Conservation (phyloP, 1,284 basidiomycete species). For the Melampsora medusae region DNA sequence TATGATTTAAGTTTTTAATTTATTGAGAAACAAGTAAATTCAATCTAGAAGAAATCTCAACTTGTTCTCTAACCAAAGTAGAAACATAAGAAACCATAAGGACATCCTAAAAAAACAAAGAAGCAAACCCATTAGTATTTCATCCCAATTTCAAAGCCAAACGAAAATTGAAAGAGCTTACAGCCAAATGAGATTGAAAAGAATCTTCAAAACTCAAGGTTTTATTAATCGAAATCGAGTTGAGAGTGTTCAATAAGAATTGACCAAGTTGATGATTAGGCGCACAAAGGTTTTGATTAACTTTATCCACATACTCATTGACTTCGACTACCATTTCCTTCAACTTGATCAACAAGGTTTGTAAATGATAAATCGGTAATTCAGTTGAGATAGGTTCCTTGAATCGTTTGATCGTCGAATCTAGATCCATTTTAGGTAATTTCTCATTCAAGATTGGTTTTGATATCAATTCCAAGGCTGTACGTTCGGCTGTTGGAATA, state of each 20-base stretch:
- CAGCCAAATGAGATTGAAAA: conserved; percentile 70
- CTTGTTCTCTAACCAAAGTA: conserved; percentile 88
- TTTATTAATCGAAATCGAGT: conserved; percentile 54
- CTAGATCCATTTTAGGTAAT: not conserved
- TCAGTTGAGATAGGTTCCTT: conserved; percentile 40
- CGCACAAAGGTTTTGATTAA: conserved; percentile 72
- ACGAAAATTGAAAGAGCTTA: conserved; percentile 26
- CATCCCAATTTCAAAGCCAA: not conserved
- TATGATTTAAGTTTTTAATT: no score
- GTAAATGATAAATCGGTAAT: conserved; percentile 54
- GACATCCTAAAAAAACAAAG: conserved; percentile 47
- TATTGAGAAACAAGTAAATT: conserved; percentile 65
- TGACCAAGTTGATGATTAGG: conserved; percentile 85
- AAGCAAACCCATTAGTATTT: not conserved
- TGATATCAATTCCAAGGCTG: conserved; percentile 73
- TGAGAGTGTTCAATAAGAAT: conserved; percentile 87
- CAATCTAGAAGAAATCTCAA: conserved; percentile 85
- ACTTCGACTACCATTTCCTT: conserved; percentile 80
- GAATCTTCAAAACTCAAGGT: conserved; percentile 56
- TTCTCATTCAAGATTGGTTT: conserved; percentile 63
- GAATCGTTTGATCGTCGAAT: conserved; percentile 25
- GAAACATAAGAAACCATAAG: conserved; percentile 78
- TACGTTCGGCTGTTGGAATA: conserved; percentile 58
- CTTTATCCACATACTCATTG: conserved; percentile 77
- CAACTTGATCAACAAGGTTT: conserved; percentile 69